Evolutionary conservation across 345 rosid genomes (phyloP).

Genomic region (Cardiospermum halicacabum): DNA sequence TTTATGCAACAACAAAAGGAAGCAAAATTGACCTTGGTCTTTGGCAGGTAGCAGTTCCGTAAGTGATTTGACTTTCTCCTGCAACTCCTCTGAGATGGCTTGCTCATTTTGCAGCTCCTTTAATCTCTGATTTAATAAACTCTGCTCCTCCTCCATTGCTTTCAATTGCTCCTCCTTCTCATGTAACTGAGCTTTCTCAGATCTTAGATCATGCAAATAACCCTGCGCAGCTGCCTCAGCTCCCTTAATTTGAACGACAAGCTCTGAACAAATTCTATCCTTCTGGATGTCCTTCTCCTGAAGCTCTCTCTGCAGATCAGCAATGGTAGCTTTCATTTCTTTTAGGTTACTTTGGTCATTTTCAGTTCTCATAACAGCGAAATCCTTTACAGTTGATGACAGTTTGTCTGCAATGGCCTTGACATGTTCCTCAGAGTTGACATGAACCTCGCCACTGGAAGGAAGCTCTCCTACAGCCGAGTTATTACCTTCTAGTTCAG

Average conservation of each 20-base stretch:
- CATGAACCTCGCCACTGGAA: conserved; percentile 19
- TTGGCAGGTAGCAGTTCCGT: conserved; percentile 55
- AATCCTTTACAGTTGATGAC: conserved; percentile 41
- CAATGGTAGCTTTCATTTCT: conserved; percentile 61
- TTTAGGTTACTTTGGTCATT: conserved; percentile 43
- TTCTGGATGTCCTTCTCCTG: conserved; percentile 85
- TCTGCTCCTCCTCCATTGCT: conserved; percentile 41
- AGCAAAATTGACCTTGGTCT: conserved; percentile 63
- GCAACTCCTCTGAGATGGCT: conserved; percentile 39
- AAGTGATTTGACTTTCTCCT: conserved; percentile 49
- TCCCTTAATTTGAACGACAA: conserved; percentile 80
- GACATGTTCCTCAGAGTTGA: conserved; percentile 52
- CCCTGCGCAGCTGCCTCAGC: conserved; percentile 71
- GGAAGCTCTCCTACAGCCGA: conserved; percentile 17
- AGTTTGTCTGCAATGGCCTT: conserved; percentile 52
- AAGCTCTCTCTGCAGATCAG: conserved; percentile 81
- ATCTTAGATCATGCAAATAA: conserved; percentile 60
- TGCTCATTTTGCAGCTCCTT: conserved; percentile 61
- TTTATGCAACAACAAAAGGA: conserved; percentile 9
- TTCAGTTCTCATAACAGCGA: conserved; percentile 42
- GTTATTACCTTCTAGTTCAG: conserved; percentile 36
- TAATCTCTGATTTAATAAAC: conserved; percentile 45
- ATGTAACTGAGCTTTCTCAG: conserved; percentile 41
- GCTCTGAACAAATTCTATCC: conserved; percentile 77
- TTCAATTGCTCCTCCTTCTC: conserved; percentile 58